Percentiles rank a stretch among this genome's conserved stretches.
phyloP scores from a whole-genome alignment of 192 early-diverging fungal species.

The Backusella mclennaniae region DNA sequence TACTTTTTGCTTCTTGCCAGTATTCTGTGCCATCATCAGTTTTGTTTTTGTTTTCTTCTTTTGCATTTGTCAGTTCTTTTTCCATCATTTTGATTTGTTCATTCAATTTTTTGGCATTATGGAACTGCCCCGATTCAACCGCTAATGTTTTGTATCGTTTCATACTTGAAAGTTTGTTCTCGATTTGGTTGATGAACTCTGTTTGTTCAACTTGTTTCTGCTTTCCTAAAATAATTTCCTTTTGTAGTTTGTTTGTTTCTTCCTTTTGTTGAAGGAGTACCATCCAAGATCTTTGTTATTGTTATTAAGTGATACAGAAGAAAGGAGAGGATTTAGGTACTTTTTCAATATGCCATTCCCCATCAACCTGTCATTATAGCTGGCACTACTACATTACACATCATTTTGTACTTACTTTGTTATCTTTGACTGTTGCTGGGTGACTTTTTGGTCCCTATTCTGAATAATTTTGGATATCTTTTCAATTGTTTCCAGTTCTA shows the following conservation, averaged over 20 bases:
- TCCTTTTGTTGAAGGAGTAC: neutral
- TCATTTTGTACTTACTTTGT: neutral
- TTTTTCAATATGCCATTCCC: neutral
- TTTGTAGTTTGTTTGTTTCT: neutral
- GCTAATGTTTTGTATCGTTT: neutral
- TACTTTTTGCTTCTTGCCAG: constrained; percentile 12
- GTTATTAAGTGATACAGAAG: neutral
- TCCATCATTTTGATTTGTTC: constrained; percentile 9
- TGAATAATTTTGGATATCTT: neutral
- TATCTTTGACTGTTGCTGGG: neutral
- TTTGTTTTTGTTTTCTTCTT: neutral
- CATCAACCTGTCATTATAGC: neutral
- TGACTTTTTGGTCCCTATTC: neutral
- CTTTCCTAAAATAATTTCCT: neutral
- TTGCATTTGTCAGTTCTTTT: neutral
- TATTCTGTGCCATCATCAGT: neutral
- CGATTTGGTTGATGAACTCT: neutral
- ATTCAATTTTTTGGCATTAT: neutral
- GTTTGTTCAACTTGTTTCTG: neutral
- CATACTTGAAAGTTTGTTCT: neutral
- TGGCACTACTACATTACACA: neutral
- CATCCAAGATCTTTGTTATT: neutral
- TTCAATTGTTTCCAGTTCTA: too few species aligned
- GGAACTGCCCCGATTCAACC: neutral
- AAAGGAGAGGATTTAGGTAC: too few species aligned